Evolutionary conservation across 1,284 basidiomycete genomes (phyloP), one percentile per base, ranked within the genome.

Genomic region (Austroboletus niveus): DNA sequence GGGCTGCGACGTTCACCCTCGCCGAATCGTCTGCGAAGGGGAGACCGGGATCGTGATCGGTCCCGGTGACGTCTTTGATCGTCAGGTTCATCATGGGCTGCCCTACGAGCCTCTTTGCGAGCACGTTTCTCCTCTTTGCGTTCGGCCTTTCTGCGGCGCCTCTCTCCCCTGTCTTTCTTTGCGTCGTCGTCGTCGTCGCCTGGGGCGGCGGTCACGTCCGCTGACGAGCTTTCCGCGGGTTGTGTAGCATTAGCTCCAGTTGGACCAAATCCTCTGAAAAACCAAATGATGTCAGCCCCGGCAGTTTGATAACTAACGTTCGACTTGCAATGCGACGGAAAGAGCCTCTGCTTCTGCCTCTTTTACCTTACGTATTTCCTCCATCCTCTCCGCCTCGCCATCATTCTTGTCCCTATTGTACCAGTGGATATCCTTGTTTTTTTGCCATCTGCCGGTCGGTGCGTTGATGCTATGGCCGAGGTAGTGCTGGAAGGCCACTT

Each of bases 341-440:
- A 96, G 72, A 0, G 92, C 93, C 52, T 95, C 92, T 38, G 89
- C 90, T 65, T 96, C 93, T 17, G 85, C 79, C 63, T 92, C 88
- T 69, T 95, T 95, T 52, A 95, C 69, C 61, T 78, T 83, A 54
- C 79, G 73, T 38, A 95, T 85, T 72, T 96, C 93, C 56, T 87
- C 88, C 0, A 52, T 59, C 49, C 79, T 74, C 49, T 82, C 82
- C 10, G 64, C 68, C 24, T 82, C 80, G 0, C 58, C 59, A 8
- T 68, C 57, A 0, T 70, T 60, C 11, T 62, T 40, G 2, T 94
- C 90, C 34, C 93, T 83, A 56, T 75, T 81, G 66, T 96, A 96
- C 93, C 93, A 96, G 65, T 96, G 93, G 17, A 96, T 75, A 62
- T 96, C 93, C 67, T 94, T 93, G 74, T 92, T 92, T 73, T 94